phyloP scores from a whole-genome alignment of 768 basidiomycete species.

The Solioccasus polychromus region DNA sequence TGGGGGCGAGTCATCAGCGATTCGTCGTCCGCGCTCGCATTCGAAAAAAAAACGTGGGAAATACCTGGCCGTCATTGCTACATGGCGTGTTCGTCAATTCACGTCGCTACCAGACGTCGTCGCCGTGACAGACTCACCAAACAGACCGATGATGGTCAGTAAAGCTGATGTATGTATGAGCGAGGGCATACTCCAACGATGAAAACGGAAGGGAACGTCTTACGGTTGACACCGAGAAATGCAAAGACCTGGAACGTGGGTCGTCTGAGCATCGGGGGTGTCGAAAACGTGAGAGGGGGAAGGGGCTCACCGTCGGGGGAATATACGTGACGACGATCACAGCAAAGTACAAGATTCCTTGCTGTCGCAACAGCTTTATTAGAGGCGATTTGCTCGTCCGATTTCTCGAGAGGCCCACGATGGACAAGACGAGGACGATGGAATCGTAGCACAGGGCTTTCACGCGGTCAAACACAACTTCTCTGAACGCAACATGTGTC shows the following conservation, averaged over 20 bases:
- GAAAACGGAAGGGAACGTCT: neutral
- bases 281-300: neutral
- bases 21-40: too few species aligned
- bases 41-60: too few species aligned
- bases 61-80: constrained; percentile 20
- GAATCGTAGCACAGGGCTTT: constrained; percentile 24
- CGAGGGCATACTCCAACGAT: too few species aligned
- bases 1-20: neutral
- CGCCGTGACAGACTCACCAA: constrained; percentile 9
- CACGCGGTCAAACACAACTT: neutral
- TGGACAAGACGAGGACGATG: constrained; percentile 17
- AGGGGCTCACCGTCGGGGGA: constrained; percentile 5
- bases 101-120: neutral
- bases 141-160: neutral
- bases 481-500: neutral
- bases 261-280: neutral
- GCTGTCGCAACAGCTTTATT: constrained; percentile 13
- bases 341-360: constrained; percentile 22
- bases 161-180: constrained; percentile 8
- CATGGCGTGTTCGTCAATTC: constrained; percentile 1
- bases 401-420: constrained; percentile 14
- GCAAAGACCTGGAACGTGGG: constrained; percentile 12
- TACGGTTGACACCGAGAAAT: constrained; percentile 1
- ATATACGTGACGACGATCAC: constrained; percentile 18
- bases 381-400: constrained; percentile 17